Percentiles rank a stretch among this genome's conserved stretches.
Evolutionary conservation across 768 basidiomycete genomes (phyloP).

Genomic region (Pholiota conissans): DNA sequence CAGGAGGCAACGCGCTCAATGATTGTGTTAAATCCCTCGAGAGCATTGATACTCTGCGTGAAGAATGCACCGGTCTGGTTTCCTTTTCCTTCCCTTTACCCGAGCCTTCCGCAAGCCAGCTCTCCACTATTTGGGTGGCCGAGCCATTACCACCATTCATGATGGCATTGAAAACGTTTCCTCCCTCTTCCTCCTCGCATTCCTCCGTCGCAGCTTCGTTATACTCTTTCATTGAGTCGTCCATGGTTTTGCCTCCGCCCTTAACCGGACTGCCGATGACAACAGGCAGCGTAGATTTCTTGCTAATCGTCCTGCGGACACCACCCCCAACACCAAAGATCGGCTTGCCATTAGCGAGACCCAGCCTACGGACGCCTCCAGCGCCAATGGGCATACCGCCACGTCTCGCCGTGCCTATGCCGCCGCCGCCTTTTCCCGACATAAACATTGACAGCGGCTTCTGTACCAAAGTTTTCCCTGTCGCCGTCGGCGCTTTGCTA

Average conservation of each 20-base stretch:
- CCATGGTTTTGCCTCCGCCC: constrained; percentile 25
- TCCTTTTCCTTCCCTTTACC: constrained; percentile 36
- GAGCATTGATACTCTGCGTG: constrained; percentile 57
- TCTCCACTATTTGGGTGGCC: constrained; percentile 11
- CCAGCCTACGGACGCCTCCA: constrained; percentile 18
- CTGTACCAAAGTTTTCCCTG: constrained; percentile 22
- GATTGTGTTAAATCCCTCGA: constrained; percentile 66
- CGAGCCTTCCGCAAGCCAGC: constrained; percentile 9
- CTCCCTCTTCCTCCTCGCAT: constrained; percentile 1
- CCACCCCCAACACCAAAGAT: constrained; percentile 30
- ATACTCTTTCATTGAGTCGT: constrained; percentile 20
- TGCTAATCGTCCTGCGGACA: constrained; percentile 34
- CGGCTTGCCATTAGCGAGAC: constrained; percentile 12
- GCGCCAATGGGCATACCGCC: constrained; percentile 12
- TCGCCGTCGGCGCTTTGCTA: constrained; percentile 1
- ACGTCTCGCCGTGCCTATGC: constrained; percentile 3
- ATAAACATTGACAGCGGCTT: constrained; percentile 30
- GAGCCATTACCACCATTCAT: constrained; percentile 10
- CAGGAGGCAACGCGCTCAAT: constrained; percentile 47
- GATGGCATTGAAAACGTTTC: constrained; percentile 18
- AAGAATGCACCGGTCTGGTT: constrained; percentile 33
- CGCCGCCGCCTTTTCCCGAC: constrained; percentile 13
- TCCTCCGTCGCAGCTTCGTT: constrained; percentile 13
- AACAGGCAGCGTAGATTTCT: constrained; percentile 45
- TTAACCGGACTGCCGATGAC: constrained; percentile 53